Conservation (phyloP, 2,329 filamentous ascomycete species). For the Onygena corvina region DNA sequence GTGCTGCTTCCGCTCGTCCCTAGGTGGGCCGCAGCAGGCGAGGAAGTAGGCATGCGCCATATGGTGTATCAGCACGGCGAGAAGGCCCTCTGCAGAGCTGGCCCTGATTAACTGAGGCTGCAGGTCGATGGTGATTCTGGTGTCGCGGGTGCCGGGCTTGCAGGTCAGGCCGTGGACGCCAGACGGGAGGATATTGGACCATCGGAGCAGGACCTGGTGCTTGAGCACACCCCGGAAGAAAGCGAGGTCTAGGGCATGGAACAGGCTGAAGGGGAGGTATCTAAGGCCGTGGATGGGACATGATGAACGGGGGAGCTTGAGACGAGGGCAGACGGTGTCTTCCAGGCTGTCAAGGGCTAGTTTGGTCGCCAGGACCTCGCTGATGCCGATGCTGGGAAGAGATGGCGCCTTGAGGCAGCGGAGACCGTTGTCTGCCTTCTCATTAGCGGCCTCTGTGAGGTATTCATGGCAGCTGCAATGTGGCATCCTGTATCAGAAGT, state of each 20-base stretch:
- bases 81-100: background rate
- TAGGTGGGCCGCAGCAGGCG: slow-evolving; percentile 14
- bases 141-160: slow-evolving; percentile 9
- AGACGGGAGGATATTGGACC: background rate
- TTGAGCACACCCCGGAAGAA: slow-evolving; percentile 17
- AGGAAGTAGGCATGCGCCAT: slow-evolving; percentile 18
- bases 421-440: slow-evolving; percentile 8
- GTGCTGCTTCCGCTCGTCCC: slow-evolving; percentile 4
- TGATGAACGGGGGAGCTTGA: slow-evolving; percentile 2
- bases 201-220: slow-evolving; percentile 13
- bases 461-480: background rate
- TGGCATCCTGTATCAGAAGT: too few species aligned
- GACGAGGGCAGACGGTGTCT: background rate
- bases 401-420: slow-evolving; percentile 2
- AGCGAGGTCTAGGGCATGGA: slow-evolving; percentile 12
- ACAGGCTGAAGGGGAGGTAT: slow-evolving; percentile 12
- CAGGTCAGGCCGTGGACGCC: slow-evolving; percentile 10
- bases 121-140: slow-evolving; percentile 12
- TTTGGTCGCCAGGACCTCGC: slow-evolving; percentile 14
- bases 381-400: slow-evolving; percentile 9
- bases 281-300: slow-evolving; percentile 4
- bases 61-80: slow-evolving; percentile 15
- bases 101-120: background rate
- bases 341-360: slow-evolving; percentile 14
- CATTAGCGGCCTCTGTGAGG: background rate